Evolutionary conservation across 2,329 filamentous ascomycete genomes (phyloP).

Genomic region (Hypoxylon sp.): DNA sequence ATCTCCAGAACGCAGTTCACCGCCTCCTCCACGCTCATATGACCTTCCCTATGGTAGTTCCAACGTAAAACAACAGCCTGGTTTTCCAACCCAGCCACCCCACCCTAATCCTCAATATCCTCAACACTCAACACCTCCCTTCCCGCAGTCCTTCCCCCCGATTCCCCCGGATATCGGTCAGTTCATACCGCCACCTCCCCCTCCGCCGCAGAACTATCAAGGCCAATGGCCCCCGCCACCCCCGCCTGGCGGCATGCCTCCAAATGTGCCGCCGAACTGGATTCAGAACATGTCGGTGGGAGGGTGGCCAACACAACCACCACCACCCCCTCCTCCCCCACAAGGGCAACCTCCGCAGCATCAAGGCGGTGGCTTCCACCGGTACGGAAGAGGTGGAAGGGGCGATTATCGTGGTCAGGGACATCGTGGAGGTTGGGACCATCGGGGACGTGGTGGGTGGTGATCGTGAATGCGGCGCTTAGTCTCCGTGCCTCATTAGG

Average conservation of each 20-base stretch:
- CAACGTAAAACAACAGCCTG: conserved; percentile 39
- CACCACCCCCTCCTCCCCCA: conserved; percentile 45
- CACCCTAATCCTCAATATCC: conserved; percentile 43
- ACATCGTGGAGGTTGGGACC: conserved; percentile 49
- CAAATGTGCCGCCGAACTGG: conserved; percentile 46
- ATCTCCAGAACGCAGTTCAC: conserved; percentile 36
- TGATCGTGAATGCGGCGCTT: conserved; percentile 26
- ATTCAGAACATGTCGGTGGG: conserved; percentile 44
- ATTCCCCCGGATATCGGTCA: conserved; percentile 46
- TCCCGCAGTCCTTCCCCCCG: conserved; percentile 44
- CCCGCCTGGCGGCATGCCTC: conserved; percentile 43
- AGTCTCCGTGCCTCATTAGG: not conserved
- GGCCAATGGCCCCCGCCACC: conserved; percentile 47
- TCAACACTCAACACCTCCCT: conserved; percentile 42
- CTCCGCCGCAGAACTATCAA: conserved; percentile 46
- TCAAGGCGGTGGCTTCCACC: conserved; percentile 47
- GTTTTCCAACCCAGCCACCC: conserved; percentile 34
- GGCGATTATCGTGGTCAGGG: conserved; percentile 53
- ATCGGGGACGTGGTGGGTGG: conserved; percentile 51
- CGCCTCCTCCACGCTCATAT: conserved; percentile 31
- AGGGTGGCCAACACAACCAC: conserved; percentile 45
- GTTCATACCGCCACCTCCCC: conserved; percentile 50
- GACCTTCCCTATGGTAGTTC: conserved; percentile 23
- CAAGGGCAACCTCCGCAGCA: conserved; percentile 44
- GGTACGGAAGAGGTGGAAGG: conserved; percentile 51